A percentile compares a stretch with the other conserved stretches of the same genome.
Evolutionary conservation across 768 basidiomycete genomes (phyloP).

Genomic region (Trametes sanguinea): DNA sequence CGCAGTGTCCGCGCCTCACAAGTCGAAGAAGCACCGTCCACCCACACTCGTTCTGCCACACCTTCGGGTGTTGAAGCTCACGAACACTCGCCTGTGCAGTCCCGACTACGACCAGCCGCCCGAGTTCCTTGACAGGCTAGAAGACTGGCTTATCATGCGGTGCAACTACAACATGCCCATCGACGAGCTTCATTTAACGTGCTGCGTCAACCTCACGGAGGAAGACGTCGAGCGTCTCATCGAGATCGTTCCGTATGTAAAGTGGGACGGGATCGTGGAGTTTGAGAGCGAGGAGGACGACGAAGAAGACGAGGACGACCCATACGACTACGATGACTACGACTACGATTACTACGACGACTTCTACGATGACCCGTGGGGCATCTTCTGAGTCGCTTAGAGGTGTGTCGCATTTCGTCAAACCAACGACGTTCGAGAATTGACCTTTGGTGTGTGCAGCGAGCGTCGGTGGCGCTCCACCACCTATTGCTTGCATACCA

Average conservation of each 20-base stretch:
- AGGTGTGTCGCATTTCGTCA: no score
- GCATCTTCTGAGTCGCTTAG: not conserved
- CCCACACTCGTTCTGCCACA: not conserved
- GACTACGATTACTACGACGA: constrained; percentile 2
- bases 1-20: not conserved
- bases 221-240: constrained; percentile 9
- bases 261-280: constrained; percentile 8
- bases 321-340: constrained; percentile 6
- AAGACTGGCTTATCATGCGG: constrained; percentile 9
- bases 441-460: no score
- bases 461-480: no score
- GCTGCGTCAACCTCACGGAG: constrained; percentile 1
- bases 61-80: not conserved
- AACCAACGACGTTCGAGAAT: no score
- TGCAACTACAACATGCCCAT: constrained; percentile 11
- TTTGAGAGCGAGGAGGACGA: constrained; percentile 14
- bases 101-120: constrained; percentile 3
- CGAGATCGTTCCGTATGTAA: constrained; percentile 11
- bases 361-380: constrained; percentile 2
- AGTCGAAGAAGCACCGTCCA: not conserved
- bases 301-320: constrained; percentile 8
- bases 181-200: not conserved
- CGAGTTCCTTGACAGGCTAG: constrained; percentile 10
- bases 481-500: no score
- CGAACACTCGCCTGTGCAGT: not conserved